Conservation (phyloP, 2,329 filamentous ascomycete species). For the Aureobasidium subglaciale region DNA sequence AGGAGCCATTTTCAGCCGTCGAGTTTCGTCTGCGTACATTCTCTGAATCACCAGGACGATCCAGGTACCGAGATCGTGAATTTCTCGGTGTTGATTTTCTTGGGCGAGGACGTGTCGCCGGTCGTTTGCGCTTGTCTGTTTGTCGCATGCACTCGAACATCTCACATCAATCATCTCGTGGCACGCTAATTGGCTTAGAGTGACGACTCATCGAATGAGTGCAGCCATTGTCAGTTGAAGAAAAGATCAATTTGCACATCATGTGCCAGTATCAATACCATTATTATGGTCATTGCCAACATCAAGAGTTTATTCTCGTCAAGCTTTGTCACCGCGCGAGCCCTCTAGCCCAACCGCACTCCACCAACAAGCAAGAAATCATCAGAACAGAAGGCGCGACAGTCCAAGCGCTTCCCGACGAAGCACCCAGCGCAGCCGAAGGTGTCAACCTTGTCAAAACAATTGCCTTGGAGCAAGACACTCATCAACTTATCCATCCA, state of each 20-base stretch:
- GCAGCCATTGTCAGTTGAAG: neutral
- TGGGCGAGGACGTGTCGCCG: neutral
- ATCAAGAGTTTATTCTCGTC: slow-evolving; percentile 24
- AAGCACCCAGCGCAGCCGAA: neutral
- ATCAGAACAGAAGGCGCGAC: slow-evolving; percentile 7
- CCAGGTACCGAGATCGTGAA: neutral
- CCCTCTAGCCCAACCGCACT: neutral
- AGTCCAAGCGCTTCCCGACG: slow-evolving; percentile 1
- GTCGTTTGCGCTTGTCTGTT: slow-evolving; percentile 6
- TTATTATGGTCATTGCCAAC: slow-evolving; percentile 26
- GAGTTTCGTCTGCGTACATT: neutral
- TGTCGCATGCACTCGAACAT: neutral
- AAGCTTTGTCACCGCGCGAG: slow-evolving; percentile 20
- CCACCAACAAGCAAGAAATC: neutral
- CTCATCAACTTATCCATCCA: neutral
- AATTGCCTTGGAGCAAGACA: neutral
- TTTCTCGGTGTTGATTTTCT: neutral
- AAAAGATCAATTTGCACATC: neutral
- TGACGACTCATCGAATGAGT: neutral
- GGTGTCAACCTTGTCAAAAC: neutral
- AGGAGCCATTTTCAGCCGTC: too few species aligned
- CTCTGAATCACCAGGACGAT: neutral
- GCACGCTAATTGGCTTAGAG: neutral
- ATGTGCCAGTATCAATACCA: slow-evolving; percentile 29
- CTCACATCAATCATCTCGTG: neutral